These are phyloP conservation scores for Cokeromyces recurvatus DNA, from an alignment of 371 early-diverging fungal genomes.

Conservation along the genomic window DNA sequence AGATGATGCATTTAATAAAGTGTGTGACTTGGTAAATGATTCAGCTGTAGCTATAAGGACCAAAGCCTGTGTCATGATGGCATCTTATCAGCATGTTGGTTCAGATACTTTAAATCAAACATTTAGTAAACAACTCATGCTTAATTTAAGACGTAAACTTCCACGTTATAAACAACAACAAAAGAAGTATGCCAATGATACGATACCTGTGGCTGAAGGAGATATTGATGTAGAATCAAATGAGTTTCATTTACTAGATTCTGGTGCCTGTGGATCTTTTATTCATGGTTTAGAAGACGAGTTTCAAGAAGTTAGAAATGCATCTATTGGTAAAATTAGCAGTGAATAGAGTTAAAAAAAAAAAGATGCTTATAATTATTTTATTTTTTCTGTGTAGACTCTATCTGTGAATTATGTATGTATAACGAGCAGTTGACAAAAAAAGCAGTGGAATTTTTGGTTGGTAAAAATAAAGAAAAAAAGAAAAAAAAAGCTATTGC, in stretches of 20 bases:
- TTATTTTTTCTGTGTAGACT: slow-evolving; percentile 52
- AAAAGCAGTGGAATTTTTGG: slow-evolving; percentile 69
- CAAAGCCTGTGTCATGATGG: slow-evolving; percentile 64
- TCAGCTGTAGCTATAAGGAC: slow-evolving; percentile 60
- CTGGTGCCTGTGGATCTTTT: slow-evolving; percentile 85
- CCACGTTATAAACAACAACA: slow-evolving; percentile 18
- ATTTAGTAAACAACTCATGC: slow-evolving; percentile 77
- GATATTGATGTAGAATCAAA: slow-evolving; percentile 65
- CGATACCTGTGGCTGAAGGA: slow-evolving; percentile 59
- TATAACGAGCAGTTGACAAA: slow-evolving; percentile 58
- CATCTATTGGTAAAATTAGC: slow-evolving; percentile 63
- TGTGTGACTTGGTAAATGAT: slow-evolving; percentile 78
- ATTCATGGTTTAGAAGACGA: slow-evolving; percentile 93
- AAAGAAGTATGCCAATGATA: slow-evolving; percentile 14
- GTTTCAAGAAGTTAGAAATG: slow-evolving; percentile 79
- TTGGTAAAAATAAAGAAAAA: slow-evolving; percentile 62
- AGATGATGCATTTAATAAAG: slow-evolving; percentile 72
- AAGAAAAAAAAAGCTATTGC: too few relatives aligned
- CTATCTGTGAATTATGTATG: slow-evolving; percentile 71
- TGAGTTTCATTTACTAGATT: slow-evolving; percentile 61
- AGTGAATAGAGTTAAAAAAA: neutral
- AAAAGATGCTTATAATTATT: too few relatives aligned
- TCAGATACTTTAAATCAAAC: slow-evolving; percentile 59
- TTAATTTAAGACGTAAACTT: slow-evolving; percentile 33
- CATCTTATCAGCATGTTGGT: slow-evolving; percentile 60